A percentile compares a stretch with the other conserved stretches of the same genome.
Conservation (phyloP, 2,329 filamentous ascomycete species). For the Trichophyton rubrum region DNA sequence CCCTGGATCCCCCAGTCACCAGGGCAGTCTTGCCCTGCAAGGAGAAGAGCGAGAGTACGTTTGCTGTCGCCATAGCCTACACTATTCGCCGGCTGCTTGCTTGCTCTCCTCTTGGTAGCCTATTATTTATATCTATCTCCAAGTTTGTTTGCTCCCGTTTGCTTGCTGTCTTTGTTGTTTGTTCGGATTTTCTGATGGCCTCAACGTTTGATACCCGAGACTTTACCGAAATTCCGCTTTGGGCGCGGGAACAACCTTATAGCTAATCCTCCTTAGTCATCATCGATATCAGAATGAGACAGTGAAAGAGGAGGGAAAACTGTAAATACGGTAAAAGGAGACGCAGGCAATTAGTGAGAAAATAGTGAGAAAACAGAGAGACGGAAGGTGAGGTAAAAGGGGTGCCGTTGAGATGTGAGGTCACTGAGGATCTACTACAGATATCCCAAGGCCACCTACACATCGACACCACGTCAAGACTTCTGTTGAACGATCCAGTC, state of each 20-base stretch:
- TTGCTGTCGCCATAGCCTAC: background rate
- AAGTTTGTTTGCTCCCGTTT: background rate
- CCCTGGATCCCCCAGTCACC: slow-evolving; percentile 37
- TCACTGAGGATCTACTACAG: background rate
- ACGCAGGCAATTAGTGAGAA: too few species aligned
- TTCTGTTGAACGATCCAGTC: background rate
- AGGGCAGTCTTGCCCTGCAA: slow-evolving; percentile 33
- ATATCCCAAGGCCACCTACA: background rate
- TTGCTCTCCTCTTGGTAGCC: background rate
- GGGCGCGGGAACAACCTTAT: background rate
- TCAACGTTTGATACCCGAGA: background rate
- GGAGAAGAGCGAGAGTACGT: slow-evolving; percentile 24
- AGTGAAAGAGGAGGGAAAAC: background rate
- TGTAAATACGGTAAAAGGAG: background rate
- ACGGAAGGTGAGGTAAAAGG: too few species aligned
- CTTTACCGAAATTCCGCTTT: background rate
- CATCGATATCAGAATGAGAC: background rate
- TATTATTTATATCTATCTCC: background rate
- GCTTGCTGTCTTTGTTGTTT: background rate
- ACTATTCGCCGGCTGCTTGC: background rate
- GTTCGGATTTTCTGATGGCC: background rate
- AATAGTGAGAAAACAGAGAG: too few species aligned
- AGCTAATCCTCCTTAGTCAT: background rate
- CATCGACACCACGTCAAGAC: background rate
- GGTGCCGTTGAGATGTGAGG: background rate